Percentiles rank a stretch among this genome's conserved stretches.
Conservation (phyloP, 768 basidiomycete species). For the Coprinopsis sp. region DNA sequence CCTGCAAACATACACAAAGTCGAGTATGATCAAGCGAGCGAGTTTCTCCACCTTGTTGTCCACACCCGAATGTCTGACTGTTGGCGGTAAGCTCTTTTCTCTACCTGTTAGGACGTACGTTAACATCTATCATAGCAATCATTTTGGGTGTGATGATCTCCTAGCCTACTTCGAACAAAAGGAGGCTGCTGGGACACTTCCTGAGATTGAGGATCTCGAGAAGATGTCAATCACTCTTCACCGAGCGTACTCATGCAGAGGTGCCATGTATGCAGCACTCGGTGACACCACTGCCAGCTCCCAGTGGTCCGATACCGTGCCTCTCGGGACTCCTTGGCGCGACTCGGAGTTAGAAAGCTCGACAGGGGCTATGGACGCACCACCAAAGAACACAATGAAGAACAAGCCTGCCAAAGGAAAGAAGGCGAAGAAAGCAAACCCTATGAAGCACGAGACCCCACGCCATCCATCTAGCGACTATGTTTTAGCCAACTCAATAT, state of each 20-base stretch:
- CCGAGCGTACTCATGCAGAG: conserved; percentile 5
- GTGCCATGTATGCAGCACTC: conserved; percentile 7
- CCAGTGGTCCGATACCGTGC: conserved; percentile 3
- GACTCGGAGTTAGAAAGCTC: not conserved
- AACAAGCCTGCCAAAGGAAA: too few species aligned
- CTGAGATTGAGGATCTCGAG: conserved; percentile 19
- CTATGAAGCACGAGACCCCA: too few species aligned
- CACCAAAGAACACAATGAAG: not conserved
- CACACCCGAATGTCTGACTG: conserved; percentile 30
- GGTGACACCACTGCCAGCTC: conserved; percentile 1
- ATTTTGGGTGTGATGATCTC: conserved; percentile 13
- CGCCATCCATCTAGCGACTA: conserved; percentile 16
- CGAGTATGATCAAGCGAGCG: conserved; percentile 21
- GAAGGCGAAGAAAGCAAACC: too few species aligned
- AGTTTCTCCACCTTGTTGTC: conserved; percentile 22
- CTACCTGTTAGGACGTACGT: not conserved
- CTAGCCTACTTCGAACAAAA: conserved; percentile 14
- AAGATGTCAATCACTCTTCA: not conserved
- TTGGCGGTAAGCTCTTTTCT: conserved; percentile 22
- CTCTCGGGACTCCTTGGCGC: conserved; percentile 7
- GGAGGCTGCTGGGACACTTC: conserved; percentile 3
- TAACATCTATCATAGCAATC: conserved; percentile 1
- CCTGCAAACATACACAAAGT: conserved; percentile 31
- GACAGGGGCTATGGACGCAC: not conserved
- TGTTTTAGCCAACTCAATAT: conserved; percentile 21